Percentiles rank a stretch among this genome's conserved stretches.
Evolutionary conservation across 2,329 filamentous ascomycete species (phyloP).

Genomic region (Aspergillus sp.): DNA sequence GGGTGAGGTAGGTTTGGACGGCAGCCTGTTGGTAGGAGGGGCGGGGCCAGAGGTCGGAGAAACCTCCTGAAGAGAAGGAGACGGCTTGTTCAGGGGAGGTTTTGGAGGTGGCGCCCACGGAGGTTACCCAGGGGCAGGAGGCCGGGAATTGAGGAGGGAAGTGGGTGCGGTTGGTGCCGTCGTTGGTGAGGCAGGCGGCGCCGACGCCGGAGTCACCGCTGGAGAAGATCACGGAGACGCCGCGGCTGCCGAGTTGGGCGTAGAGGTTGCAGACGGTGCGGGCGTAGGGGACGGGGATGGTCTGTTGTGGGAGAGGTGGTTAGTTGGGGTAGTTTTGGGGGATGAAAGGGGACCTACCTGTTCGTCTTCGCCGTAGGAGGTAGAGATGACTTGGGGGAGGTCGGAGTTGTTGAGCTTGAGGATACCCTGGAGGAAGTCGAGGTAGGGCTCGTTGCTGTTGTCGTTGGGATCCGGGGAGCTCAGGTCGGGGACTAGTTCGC

Average conservation of each 20-base stretch:
- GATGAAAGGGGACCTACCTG: slow-evolving; percentile 22
- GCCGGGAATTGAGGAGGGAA: slow-evolving; percentile 48
- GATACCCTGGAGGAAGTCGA: slow-evolving; percentile 37
- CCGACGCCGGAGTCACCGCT: slow-evolving; percentile 53
- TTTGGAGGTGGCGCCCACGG: slow-evolving; percentile 45
- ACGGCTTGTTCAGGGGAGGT: slow-evolving; percentile 42
- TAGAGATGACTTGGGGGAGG: slow-evolving; percentile 43
- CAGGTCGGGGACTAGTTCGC: slow-evolving; percentile 49
- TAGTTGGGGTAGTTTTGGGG: neutral
- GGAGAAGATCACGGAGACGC: slow-evolving; percentile 51
- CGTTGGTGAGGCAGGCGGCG: slow-evolving; percentile 35
- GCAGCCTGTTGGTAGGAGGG: slow-evolving; percentile 38
- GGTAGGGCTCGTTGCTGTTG: slow-evolving; percentile 52
- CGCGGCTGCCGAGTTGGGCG: slow-evolving; percentile 54
- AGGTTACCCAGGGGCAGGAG: slow-evolving; percentile 42
- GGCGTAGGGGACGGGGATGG: slow-evolving; percentile 40
- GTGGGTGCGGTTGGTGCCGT: slow-evolving; percentile 38
- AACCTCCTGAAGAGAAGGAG: slow-evolving; percentile 47
- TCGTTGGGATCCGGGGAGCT: slow-evolving; percentile 45
- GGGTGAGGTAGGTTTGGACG: slow-evolving; percentile 36
- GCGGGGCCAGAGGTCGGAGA: slow-evolving; percentile 40
- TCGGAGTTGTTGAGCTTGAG: slow-evolving; percentile 32
- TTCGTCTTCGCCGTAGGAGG: slow-evolving; percentile 45
- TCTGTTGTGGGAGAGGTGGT: slow-evolving; percentile 17
- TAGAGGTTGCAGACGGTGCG: slow-evolving; percentile 45